A percentile compares a stretch with the other conserved stretches of the same genome.
Evolutionary conservation across 352 stramenopile species (phyloP).

Genomic region (Nothophytophthora sp.): DNA sequence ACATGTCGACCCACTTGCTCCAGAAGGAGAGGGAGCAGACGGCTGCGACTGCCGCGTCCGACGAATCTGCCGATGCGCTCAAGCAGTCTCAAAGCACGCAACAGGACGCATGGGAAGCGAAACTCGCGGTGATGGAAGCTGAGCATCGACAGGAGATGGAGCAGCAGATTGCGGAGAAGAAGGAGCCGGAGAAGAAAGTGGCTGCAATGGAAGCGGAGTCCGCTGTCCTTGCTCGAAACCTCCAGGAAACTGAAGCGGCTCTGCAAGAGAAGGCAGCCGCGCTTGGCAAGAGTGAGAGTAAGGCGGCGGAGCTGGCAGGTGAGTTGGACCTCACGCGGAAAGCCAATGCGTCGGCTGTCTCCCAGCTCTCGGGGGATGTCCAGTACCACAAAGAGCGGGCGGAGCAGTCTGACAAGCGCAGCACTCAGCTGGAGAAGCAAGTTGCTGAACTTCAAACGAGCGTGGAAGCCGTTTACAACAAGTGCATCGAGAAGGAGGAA

Average conservation of each 20-base stretch:
- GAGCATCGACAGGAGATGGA: conserved; percentile 22
- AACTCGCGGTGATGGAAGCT: conserved; percentile 5
- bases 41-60: conserved; percentile 3
- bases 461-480: conserved; percentile 46
- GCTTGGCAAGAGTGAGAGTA: conserved; percentile 17
- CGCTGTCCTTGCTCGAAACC: not conserved
- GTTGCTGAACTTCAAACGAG: conserved; percentile 46
- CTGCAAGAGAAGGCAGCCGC: conserved; percentile 9
- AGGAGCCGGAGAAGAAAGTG: conserved; percentile 13
- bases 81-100: conserved; percentile 12
- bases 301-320: not conserved
- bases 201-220: conserved; percentile 12
- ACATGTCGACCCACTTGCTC: conserved; percentile 29
- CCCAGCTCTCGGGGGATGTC: conserved; percentile 23
- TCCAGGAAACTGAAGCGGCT: conserved; percentile 17
- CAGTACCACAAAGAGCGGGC: conserved; percentile 32
- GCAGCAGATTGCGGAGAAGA: conserved; percentile 9
- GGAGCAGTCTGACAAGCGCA: conserved; percentile 35
- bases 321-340: conserved; percentile 21
- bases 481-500: conserved; percentile 62
- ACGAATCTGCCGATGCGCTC: conserved; percentile 2
- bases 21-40: conserved; percentile 29
- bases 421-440: conserved; percentile 43
- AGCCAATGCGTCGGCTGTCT: conserved; percentile 11
- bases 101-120: conserved; percentile 19